Evolutionary conservation across 2,329 filamentous ascomycete species (phyloP).

Genomic region (Ophiosphaerella herpotricha): DNA sequence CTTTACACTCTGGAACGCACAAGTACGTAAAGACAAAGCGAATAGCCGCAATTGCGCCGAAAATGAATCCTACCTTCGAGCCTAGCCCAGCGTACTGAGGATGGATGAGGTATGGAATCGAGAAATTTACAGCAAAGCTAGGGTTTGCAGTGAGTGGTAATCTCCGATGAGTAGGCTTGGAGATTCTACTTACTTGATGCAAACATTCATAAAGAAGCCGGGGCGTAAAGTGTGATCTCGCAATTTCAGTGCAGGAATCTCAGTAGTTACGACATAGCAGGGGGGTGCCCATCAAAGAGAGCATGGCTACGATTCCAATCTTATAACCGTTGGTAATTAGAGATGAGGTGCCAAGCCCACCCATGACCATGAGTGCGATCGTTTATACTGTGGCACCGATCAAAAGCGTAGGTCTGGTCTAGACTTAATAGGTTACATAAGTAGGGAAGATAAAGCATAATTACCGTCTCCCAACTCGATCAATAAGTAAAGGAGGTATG

Average conservation of each 20-base stretch:
- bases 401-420: constrained; percentile 1
- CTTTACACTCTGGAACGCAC: constrained; percentile 4
- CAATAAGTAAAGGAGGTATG: background rate
- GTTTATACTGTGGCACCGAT: constrained; percentile 5
- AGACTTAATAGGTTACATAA: too few relatives aligned
- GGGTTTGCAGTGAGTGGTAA: background rate
- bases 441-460: too few relatives aligned
- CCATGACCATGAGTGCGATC: constrained; percentile 4
- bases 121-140: constrained; percentile 9
- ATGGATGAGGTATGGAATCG: constrained; percentile 6
- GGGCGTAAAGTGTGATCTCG: constrained; percentile 4
- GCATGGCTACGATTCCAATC: constrained; percentile 2
- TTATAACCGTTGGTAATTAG: background rate
- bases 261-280: constrained; percentile 4
- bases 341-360: constrained; percentile 1
- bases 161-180: background rate
- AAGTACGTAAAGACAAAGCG: constrained; percentile 6
- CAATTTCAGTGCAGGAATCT: constrained; percentile 3
- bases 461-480: constrained; percentile 3
- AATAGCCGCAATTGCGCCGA: background rate
- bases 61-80: constrained; percentile 6
- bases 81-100: background rate
- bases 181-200: constrained; percentile 6
- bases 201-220: constrained; percentile 6
- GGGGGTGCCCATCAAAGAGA: constrained; percentile 2